Conservation (phyloP, 805 yeast species). For the Nakazawaea laoshanensis region DNA sequence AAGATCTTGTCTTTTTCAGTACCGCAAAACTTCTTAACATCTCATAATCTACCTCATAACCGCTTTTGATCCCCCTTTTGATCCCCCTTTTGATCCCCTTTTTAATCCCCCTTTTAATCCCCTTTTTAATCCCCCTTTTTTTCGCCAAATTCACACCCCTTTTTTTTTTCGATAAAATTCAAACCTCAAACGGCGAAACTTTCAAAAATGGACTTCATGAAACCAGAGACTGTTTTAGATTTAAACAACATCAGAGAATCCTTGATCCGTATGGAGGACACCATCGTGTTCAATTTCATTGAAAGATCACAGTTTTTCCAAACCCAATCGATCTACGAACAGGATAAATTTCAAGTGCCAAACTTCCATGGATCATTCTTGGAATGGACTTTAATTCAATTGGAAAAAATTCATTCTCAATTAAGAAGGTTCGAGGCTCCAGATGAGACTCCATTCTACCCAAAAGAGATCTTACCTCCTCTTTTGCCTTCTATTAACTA, state of each 20-base stretch:
- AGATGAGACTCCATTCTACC: constrained; percentile 88
- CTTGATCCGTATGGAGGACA: constrained; percentile 90
- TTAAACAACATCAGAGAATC: constrained; percentile 77
- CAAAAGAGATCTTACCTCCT: constrained; percentile 46
- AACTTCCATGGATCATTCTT: constrained; percentile 72
- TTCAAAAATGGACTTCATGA: constrained; percentile 72
- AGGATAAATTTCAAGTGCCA: constrained; percentile 49
- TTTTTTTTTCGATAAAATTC: too few relatives aligned
- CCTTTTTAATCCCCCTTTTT: too few relatives aligned
- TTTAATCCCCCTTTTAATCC: too few relatives aligned
- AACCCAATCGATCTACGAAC: constrained; percentile 66
- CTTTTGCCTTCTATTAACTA: constrained; percentile 78
- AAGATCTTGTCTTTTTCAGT: too few relatives aligned
- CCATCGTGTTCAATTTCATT: constrained; percentile 84
- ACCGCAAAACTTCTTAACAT: too few relatives aligned
- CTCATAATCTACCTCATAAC: too few relatives aligned
- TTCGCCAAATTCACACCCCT: too few relatives aligned
- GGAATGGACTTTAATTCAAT: constrained; percentile 75
- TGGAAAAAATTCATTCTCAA: constrained; percentile 71
- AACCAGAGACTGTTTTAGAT: constrained; percentile 75
- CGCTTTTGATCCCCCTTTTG: too few relatives aligned
- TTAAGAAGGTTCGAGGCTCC: constrained; percentile 90
- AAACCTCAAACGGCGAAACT: too few relatives aligned
- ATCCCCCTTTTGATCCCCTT: too few relatives aligned
- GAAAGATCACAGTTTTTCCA: constrained; percentile 85